Percentiles rank a stretch among this genome's conserved stretches.
Conservation (phyloP, 2,329 filamentous ascomycete genomes). For the Fusarium redolens region DNA sequence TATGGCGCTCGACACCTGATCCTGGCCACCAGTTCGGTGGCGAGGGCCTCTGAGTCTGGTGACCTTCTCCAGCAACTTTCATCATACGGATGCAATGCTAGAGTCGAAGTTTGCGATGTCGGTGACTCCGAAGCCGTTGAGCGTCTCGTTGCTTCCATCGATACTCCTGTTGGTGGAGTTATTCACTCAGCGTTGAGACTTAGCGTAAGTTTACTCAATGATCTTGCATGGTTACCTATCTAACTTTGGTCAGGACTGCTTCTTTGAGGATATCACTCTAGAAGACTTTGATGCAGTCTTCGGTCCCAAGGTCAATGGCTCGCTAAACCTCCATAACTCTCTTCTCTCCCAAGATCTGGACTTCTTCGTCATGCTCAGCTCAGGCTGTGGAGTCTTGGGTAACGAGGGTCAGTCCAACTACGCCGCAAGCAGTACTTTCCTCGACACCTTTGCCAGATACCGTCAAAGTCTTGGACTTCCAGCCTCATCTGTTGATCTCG, state of each 20-base stretch:
- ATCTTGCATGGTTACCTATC: not conserved
- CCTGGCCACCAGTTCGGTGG: constrained; percentile 38
- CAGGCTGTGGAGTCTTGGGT: constrained; percentile 36
- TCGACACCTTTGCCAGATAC: constrained; percentile 39
- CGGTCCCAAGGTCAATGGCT: constrained; percentile 39
- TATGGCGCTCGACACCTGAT: constrained; percentile 38
- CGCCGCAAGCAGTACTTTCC: constrained; percentile 39
- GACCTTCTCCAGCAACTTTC: constrained; percentile 37
- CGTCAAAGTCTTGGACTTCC: constrained; percentile 36
- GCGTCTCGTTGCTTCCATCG: constrained; percentile 18
- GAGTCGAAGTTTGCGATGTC: constrained; percentile 39
- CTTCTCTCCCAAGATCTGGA: constrained; percentile 37
- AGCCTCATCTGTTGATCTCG: constrained; percentile 37
- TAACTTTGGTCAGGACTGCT: constrained; percentile 30
- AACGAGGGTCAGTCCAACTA: constrained; percentile 41
- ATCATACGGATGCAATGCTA: constrained; percentile 38
- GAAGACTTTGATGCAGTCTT: constrained; percentile 38
- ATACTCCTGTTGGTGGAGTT: constrained; percentile 34
- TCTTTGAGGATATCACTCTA: constrained; percentile 38
- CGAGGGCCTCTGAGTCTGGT: constrained; percentile 21
- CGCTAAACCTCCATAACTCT: constrained; percentile 33
- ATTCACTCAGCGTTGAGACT: constrained; percentile 41
- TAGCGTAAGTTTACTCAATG: constrained; percentile 29
- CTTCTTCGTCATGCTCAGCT: constrained; percentile 42
- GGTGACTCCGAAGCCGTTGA: constrained; percentile 35